Evolutionary conservation across 805 yeast species (phyloP).

Genomic region (Ogataea corticis): DNA sequence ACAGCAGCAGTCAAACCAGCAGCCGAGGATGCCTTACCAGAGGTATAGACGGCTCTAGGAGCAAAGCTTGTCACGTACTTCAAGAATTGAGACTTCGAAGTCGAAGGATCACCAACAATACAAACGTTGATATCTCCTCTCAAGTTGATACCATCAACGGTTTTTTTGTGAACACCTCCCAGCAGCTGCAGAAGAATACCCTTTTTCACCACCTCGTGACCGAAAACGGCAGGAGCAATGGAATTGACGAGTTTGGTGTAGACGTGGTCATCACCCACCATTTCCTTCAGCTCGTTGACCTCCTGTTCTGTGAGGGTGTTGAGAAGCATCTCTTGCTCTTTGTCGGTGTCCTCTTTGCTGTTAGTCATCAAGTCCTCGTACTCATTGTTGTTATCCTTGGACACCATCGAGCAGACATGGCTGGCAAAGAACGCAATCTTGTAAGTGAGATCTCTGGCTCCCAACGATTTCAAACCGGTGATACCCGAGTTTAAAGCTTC

Average conservation of each 20-base stretch:
- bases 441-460: conserved; percentile 92
- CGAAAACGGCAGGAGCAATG: conserved; percentile 94
- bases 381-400: conserved; percentile 35
- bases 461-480: conserved; percentile 84
- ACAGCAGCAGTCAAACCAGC: conserved; percentile 99
- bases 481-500: conserved; percentile 84
- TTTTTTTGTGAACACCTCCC: conserved; percentile 94
- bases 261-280: conserved; percentile 87
- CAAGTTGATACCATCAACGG: conserved; percentile 90
- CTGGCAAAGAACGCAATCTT: conserved; percentile 89
- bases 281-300: conserved; percentile 77
- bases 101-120: conserved; percentile 96
- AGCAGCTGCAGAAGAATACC: conserved; percentile 85
- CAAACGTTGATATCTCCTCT: conserved; percentile 97
- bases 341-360: conserved; percentile 47
- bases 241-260: conserved; percentile 84
- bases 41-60: conserved; percentile 93
- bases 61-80: conserved; percentile 90
- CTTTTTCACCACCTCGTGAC: conserved; percentile 91
- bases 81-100: conserved; percentile 93
- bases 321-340: conserved; percentile 79
- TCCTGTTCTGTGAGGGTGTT: conserved; percentile 79
- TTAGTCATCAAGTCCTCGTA: conserved; percentile 9
- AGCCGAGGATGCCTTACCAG: conserved; percentile 98
- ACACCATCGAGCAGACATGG: conserved; percentile 71